Conservation (phyloP, 2,329 filamentous ascomycete genomes). For the Diaporthe aspalathi region DNA sequence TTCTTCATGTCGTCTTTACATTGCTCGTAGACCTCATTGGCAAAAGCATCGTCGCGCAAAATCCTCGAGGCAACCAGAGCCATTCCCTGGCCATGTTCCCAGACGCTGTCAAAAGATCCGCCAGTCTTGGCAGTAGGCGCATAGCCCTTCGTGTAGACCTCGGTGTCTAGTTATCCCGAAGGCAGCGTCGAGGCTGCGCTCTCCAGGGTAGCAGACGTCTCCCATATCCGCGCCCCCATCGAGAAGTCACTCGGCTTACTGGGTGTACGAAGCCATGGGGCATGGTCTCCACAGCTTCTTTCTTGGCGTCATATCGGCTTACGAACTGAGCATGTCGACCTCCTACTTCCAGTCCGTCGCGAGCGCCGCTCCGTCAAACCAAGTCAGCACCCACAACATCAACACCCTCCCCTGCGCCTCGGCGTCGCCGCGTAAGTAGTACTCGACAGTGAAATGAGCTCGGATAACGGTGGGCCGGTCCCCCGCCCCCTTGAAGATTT, state of each 20-base stretch:
- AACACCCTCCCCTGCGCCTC: slow-evolving; percentile 48
- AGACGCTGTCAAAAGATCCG: slow-evolving; percentile 49
- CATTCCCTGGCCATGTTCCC: slow-evolving; percentile 50
- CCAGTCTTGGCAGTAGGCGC: slow-evolving; percentile 52
- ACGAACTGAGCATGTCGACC: slow-evolving; percentile 47
- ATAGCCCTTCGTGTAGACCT: slow-evolving; percentile 55
- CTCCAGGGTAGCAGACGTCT: slow-evolving; percentile 57
- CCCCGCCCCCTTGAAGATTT: slow-evolving; percentile 55
- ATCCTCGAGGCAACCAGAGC: slow-evolving; percentile 48
- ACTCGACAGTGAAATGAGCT: slow-evolving; percentile 54
- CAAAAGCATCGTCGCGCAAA: slow-evolving; percentile 43
- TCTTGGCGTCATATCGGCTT: slow-evolving; percentile 45
- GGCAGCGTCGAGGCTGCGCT: slow-evolving; percentile 56
- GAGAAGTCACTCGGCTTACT: slow-evolving; percentile 46
- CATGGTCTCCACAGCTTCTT: slow-evolving; percentile 44
- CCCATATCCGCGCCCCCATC: slow-evolving; percentile 53
- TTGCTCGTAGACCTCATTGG: slow-evolving; percentile 41
- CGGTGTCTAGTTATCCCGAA: slow-evolving; percentile 54
- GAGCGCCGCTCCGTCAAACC: slow-evolving; percentile 51
- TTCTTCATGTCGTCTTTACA: slow-evolving; percentile 49
- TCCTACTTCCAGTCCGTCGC: slow-evolving; percentile 49
- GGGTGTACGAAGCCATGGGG: slow-evolving; percentile 46
- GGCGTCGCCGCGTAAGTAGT: slow-evolving; percentile 57
- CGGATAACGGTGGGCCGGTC: slow-evolving; percentile 53
- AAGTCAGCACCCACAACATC: slow-evolving; percentile 47